Conservation (phyloP, 2,329 filamentous ascomycete genomes). For the Colletotrichum sp. region DNA sequence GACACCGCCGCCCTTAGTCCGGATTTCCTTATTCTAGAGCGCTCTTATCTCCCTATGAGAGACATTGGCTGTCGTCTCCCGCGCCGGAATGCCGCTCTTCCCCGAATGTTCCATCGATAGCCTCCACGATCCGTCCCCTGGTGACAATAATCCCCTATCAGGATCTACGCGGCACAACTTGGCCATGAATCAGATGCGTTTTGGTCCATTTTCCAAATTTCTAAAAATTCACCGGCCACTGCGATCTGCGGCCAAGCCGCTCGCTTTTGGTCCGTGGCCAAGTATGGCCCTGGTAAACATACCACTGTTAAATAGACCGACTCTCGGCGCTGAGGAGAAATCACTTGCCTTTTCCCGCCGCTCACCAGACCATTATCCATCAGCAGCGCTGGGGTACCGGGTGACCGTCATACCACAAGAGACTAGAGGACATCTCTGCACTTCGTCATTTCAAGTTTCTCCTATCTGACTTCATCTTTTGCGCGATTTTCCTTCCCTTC, state of each 20-base stretch:
- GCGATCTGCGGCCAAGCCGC: constrained; percentile 11
- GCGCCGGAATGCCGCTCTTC: background rate
- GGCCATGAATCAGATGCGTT: constrained; percentile 10
- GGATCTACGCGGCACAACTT: constrained; percentile 4
- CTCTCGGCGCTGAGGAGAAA: constrained; percentile 3
- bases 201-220: background rate
- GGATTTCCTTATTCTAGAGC: background rate
- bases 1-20: background rate
- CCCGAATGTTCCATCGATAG: background rate
- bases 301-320: constrained; percentile 14
- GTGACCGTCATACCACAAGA: constrained; percentile 15
- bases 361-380: constrained; percentile 14
- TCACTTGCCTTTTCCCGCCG: background rate
- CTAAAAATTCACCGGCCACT: background rate
- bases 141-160: background rate
- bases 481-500: background rate
- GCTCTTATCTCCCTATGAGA: background rate
- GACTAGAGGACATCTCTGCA: background rate
- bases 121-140: background rate
- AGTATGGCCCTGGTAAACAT: background rate
- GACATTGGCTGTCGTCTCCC: background rate
- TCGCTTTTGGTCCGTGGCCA: background rate
- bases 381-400: constrained; percentile 15
- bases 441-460: constrained; percentile 4
- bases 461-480: background rate